Conservation (phyloP, 768 basidiomycete genomes). For the Termitomyces sp. region DNA sequence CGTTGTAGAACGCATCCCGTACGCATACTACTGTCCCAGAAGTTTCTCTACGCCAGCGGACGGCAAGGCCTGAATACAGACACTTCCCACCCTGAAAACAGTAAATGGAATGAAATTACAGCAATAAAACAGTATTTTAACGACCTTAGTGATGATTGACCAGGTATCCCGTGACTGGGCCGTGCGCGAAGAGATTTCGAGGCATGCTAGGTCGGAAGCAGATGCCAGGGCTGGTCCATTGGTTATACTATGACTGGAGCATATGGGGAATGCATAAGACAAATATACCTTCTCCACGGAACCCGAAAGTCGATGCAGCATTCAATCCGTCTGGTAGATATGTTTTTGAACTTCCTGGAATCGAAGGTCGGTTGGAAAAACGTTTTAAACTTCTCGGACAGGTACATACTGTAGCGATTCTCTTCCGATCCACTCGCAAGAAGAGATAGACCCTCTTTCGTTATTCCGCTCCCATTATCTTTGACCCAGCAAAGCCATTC, state of each 20-base stretch:
- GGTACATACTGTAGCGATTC: slow-evolving; percentile 64
- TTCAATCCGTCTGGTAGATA: slow-evolving; percentile 46
- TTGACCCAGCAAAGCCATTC: slow-evolving; percentile 82
- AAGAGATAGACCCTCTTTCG: slow-evolving; percentile 46
- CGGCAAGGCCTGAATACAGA: slow-evolving; percentile 67
- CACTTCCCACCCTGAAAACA: slow-evolving; percentile 50
- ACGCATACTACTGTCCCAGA: slow-evolving; percentile 80
- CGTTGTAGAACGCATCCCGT: slow-evolving; percentile 89
- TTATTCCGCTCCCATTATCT: slow-evolving; percentile 82
- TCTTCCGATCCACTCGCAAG: slow-evolving; percentile 47
- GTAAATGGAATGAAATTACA: neutral
- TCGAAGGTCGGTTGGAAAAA: neutral
- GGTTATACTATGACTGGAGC: neutral
- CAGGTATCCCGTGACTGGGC: slow-evolving; percentile 54
- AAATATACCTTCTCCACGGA: slow-evolving; percentile 82
- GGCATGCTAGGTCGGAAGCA: slow-evolving; percentile 66
- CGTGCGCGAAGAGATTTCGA: slow-evolving; percentile 84
- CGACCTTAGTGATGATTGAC: slow-evolving; percentile 77
- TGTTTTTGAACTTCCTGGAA: slow-evolving; percentile 68
- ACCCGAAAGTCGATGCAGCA: slow-evolving; percentile 70
- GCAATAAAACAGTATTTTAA: neutral
- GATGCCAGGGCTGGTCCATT: slow-evolving; percentile 68
- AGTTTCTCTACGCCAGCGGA: slow-evolving; percentile 67
- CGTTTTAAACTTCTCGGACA: neutral
- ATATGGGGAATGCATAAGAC: neutral